Evolutionary conservation across 169 alveolate species (phyloP).

Genomic region (Eimeria brunetti): DNA sequence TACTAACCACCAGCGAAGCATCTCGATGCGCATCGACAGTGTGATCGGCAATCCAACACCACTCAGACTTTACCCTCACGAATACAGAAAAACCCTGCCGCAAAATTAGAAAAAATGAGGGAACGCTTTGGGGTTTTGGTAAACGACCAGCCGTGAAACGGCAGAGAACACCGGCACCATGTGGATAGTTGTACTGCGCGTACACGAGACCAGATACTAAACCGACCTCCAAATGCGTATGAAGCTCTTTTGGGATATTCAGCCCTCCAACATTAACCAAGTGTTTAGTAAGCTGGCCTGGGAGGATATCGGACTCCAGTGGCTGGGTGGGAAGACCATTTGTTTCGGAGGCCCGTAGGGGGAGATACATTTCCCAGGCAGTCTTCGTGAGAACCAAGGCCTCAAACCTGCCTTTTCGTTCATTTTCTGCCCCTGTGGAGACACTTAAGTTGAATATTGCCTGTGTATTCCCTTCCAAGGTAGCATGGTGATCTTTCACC

Average conservation of each 20-base stretch:
- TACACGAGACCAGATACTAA: background rate
- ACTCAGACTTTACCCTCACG: background rate
- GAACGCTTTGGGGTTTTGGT: background rate
- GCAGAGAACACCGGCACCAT: background rate
- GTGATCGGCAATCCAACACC: background rate
- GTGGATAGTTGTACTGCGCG: background rate
- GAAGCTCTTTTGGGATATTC: slow-evolving; percentile 49
- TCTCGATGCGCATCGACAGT: background rate
- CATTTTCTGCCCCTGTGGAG: background rate
- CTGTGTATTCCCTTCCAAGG: background rate
- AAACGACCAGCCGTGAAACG: background rate
- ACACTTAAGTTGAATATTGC: background rate
- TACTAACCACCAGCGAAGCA: background rate
- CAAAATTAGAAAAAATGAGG: background rate
- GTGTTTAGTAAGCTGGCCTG: background rate
- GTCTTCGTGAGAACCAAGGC: slow-evolving; percentile 69
- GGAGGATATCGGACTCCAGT: background rate
- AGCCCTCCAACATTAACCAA: slow-evolving; percentile 10
- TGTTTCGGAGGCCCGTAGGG: background rate
- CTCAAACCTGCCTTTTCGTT: slow-evolving; percentile 1
- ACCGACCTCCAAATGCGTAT: slow-evolving; percentile 52
- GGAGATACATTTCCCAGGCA: slow-evolving; percentile 65
- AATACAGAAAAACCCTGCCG: background rate
- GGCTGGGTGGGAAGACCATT: background rate
- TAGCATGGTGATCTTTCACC: background rate